Base-by-base conservation (phyloP, 2,329 filamentous ascomycete species). In the Colletotrichum phormii region DNA sequence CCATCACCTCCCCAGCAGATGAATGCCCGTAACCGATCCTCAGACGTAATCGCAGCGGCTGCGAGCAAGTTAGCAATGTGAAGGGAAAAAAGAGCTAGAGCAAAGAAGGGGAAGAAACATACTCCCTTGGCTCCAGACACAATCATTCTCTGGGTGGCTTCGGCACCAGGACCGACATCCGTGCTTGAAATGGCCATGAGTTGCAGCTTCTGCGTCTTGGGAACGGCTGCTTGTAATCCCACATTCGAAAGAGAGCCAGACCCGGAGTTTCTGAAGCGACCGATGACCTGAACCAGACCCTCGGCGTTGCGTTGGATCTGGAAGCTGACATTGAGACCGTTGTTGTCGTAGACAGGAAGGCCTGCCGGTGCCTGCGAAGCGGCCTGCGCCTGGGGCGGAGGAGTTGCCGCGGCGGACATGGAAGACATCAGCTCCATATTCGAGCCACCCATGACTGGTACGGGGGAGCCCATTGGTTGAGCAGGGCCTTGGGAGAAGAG, bases 121-220 rank as follows among this genome's bases (percentile, higher is more conserved):
- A 98, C 97, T 80, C 95, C 97, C 84, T 92, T 95, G 77, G 94
- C 92, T 75, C 94, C 92, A 72, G 90, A 90, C 73, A 99, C 91
- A 79, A 94, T 93, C 94, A 99, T 97, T 78, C 92, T 89, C 84
- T 98, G 97, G 73, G 93, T 95, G 18, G 95, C 96, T 80, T 98
- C 95, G 54, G 92, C 90, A 15, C 94, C 94, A 7, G 92, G 90
- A 13, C 87, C 90, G 55, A 99, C 81, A 37, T 97, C 94, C 5
- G 92, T 85, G 75, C 90, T 94, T 76, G 94, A 97, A 76, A 99
- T 98, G 71, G 93, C 94, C 81, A 97, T 93, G 76, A 99, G 85
- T 81, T 98, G 95, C 78, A 99, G 84, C 81, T 97, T 98, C 84
- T 99, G 97, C 57, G 94, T 95, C 84, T 98, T 99, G 9, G 97